Evolutionary conservation across 176 grass and related monocot genomes (phyloP), one percentile per base, ranked within the genome.

Genomic region (Melocanna baccifera): DNA sequence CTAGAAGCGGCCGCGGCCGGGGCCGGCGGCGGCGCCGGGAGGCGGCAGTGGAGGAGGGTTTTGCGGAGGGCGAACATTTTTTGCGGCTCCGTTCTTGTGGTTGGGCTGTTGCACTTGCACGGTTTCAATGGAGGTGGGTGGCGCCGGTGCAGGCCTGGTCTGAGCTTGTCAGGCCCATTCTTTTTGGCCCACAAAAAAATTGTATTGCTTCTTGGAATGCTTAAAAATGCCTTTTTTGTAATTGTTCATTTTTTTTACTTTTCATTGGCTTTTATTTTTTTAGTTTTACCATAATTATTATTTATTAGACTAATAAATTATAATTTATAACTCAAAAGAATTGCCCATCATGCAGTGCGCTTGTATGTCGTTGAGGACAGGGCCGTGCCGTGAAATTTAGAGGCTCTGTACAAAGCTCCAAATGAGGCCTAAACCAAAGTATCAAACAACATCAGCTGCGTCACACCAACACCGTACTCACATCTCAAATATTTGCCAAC

Each of bases 41-140:
- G 84, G 85, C 89, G 75, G 77, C 86, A 77, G 29, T 84, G 85
- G 87, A 97, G 92, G 74, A 97, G 87, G 71, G 82, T 85, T 93
- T 83, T 89, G 84, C 87, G 84, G 40, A 92, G 75, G 75, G 81
- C 84, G 69, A 92, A 62, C 87, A 92, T 92, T 81, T 81, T 88
- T n/a, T 61, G 18, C 34, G 28, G 45, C 48, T 85, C 43, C 52
- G 45, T 53, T 63, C n/a, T 58, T 76, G 53, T 34, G 71, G 77
- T 74, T 89, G 87, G 77, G 87, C 77, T 81, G 57, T 1, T 45
- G 73, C 76, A 11, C 69, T 85, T 53, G 43, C 66, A 29, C 28
- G 30, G 66, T 83, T 90, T 86, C 89, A 75, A 61, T 78, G 75
- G 79, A 75, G 46, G 65, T 47, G 75, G 46, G 25, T 37, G 65